Conservation (phyloP, 352 stramenopile species). For the Globisporangium irregulare region DNA sequence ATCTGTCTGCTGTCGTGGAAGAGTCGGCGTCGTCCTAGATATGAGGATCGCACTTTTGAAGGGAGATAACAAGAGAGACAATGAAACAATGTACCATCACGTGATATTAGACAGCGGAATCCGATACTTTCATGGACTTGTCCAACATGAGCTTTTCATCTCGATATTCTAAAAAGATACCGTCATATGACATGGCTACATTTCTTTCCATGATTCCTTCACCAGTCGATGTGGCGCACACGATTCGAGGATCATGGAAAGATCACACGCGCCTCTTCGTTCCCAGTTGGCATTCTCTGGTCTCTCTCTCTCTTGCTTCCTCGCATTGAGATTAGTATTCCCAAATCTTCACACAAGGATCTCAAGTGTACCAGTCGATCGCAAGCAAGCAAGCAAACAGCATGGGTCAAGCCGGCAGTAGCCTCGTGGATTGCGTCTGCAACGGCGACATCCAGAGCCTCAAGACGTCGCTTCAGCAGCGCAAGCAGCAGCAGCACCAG, state of each 20-base stretch:
- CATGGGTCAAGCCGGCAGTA: constrained; percentile 15
- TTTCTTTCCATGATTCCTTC: neutral
- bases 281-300: neutral
- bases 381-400: neutral
- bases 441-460: constrained; percentile 51
- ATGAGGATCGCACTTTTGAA: neutral
- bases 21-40: neutral
- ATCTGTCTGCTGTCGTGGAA: neutral
- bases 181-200: neutral
- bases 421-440: constrained; percentile 48
- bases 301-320: neutral
- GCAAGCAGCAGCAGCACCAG: constrained; percentile 8
- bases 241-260: constrained; percentile 1
- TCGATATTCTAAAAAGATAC: neutral
- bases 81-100: constrained; percentile 5
- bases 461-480: constrained; percentile 34
- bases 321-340: neutral
- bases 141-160: neutral
- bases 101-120: neutral
- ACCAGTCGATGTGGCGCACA: constrained; percentile 5
- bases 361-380: neutral
- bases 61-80: neutral
- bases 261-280: constrained; percentile 11
- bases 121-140: neutral
- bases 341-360: neutral